A percentile compares a stretch with the other conserved stretches of the same genome.
Evolutionary conservation across 208 protist species (phyloP).

Genomic region (Trichomonas vaginalis): DNA sequence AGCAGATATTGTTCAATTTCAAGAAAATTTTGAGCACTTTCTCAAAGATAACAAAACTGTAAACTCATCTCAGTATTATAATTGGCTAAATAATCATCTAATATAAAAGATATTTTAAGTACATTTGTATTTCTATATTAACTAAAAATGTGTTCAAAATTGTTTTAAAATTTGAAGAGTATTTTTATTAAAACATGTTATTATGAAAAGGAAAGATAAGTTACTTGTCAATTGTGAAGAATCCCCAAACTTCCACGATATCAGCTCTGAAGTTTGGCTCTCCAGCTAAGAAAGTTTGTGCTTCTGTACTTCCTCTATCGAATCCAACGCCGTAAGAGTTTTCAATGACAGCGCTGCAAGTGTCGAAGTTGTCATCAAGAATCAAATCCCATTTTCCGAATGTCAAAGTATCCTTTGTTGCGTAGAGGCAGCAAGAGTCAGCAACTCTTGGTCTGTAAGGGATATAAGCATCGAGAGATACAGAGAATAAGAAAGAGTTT

Average conservation of each 20-base stretch:
- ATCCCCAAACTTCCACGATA: constrained; percentile 9
- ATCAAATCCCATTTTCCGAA: constrained; percentile 1
- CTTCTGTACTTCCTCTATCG: background rate
- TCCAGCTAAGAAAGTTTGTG: background rate
- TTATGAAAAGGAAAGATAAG: too few relatives aligned
- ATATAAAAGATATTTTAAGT: too few relatives aligned
- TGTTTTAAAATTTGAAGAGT: too few relatives aligned
- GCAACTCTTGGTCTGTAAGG: background rate
- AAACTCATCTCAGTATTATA: too few relatives aligned
- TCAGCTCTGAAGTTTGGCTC: background rate
- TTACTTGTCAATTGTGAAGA: constrained; percentile 13
- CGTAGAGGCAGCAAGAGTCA: background rate
- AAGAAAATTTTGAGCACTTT: too few relatives aligned
- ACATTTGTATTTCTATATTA: too few relatives aligned
- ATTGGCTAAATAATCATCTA: too few relatives aligned
- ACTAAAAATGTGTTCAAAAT: too few relatives aligned
- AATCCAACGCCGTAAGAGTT: constrained; percentile 11
- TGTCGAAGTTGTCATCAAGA: background rate
- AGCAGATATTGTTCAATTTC: too few relatives aligned
- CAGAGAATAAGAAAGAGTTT: background rate
- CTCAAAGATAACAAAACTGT: too few relatives aligned
- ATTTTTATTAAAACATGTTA: too few relatives aligned
- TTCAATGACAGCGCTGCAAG: background rate
- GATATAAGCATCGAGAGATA: background rate
- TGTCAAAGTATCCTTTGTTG: background rate